A percentile compares a stretch with the other conserved stretches of the same genome.
Conservation (phyloP, 2,329 filamentous ascomycete species). For the Fusarium coicis region DNA sequence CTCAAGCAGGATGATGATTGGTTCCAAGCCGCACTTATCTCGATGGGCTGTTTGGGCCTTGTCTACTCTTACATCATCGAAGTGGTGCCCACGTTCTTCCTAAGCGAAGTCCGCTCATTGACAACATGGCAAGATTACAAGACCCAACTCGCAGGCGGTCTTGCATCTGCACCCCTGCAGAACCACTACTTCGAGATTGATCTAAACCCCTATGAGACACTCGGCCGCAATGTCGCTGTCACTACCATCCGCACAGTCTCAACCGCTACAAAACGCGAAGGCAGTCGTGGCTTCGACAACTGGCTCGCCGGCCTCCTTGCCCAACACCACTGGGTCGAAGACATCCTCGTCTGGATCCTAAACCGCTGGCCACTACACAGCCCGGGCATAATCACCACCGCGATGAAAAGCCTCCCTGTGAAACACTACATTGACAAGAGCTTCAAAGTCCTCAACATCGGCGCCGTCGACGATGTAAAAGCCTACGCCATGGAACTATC, state of each 20-base stretch:
- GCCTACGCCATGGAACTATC: conserved; percentile 1
- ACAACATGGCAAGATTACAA: neutral
- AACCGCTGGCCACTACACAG: neutral
- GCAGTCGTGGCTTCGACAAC: neutral
- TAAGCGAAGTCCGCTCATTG: neutral
- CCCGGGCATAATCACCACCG: neutral
- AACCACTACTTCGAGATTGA: neutral
- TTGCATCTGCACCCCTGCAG: accelerated
- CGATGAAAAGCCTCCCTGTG: neutral
- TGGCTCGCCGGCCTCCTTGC: neutral
- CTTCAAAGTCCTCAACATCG: neutral
- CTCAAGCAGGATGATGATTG: neutral
- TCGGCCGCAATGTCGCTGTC: accelerated
- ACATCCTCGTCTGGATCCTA: neutral
- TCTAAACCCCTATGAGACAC: neutral
- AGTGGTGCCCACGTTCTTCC: neutral
- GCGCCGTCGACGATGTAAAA: neutral
- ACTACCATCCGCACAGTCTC: neutral
- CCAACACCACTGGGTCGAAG: neutral
- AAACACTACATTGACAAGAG: neutral
- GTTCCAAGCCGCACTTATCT: neutral
- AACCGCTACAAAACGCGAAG: neutral
- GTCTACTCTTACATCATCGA: neutral
- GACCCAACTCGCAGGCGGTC: neutral
- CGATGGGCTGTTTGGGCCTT: neutral